Evolutionary conservation across 768 basidiomycete genomes (phyloP).

Genomic region (Lactarius vividus): DNA sequence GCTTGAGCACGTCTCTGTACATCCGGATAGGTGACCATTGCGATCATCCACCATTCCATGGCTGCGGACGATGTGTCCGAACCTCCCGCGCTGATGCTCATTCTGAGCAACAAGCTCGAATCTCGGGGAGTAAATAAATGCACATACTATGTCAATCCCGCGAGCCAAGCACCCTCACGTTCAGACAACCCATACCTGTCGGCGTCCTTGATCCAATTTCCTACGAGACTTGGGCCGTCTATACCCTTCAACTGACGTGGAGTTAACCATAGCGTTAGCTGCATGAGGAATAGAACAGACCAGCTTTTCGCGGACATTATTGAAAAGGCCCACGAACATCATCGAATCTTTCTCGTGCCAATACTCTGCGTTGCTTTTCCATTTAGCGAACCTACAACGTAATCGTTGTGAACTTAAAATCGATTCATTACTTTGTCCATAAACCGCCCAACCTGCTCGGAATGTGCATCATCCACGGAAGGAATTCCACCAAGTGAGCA

Average conservation of each 20-base stretch:
- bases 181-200: slow-evolving; percentile 12
- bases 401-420: neutral
- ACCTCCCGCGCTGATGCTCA: too few relatives aligned
- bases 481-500: slow-evolving; percentile 24
- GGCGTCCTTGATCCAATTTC: slow-evolving; percentile 14
- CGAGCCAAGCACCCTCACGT: too few relatives aligned
- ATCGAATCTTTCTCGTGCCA: slow-evolving; percentile 25
- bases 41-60: too few relatives aligned
- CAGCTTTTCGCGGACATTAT: slow-evolving; percentile 18
- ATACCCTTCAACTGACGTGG: slow-evolving; percentile 16
- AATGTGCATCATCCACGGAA: slow-evolving; percentile 28
- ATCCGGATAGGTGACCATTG: too few relatives aligned
- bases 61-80: too few relatives aligned
- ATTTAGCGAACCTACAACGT: slow-evolving; percentile 21
- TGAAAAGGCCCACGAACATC: slow-evolving; percentile 23
- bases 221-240: slow-evolving; percentile 16
- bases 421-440: neutral
- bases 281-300: neutral
- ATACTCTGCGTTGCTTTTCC: slow-evolving; percentile 27
- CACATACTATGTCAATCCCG: too few relatives aligned
- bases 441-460: slow-evolving; percentile 11
- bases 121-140: too few relatives aligned
- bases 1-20: too few relatives aligned
- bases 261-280: neutral
- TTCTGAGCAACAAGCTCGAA: too few relatives aligned